Conservation (phyloP, 1,284 basidiomycete genomes). For the Tetrapyrgos nigripes region DNA sequence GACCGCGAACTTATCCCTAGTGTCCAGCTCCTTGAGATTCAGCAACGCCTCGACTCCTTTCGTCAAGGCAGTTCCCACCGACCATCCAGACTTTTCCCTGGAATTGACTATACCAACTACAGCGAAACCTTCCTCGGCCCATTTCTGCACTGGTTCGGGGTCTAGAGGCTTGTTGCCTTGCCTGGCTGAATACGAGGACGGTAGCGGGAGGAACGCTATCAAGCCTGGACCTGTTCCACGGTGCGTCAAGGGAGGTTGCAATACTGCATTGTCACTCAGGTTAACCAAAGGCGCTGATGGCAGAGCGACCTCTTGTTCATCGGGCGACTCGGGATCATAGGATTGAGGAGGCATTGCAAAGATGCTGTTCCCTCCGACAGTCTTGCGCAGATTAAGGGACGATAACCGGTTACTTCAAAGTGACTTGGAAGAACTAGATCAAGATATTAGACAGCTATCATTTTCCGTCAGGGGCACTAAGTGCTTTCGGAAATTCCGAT, state of each 20-base stretch:
- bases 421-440: too few relatives aligned
- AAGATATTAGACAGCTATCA: too few relatives aligned
- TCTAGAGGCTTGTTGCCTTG: slow-evolving; percentile 41
- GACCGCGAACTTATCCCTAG: slow-evolving; percentile 47
- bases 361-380: too few relatives aligned
- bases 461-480: too few relatives aligned
- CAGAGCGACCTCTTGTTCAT: slow-evolving; percentile 45
- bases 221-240: slow-evolving; percentile 52
- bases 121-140: slow-evolving; percentile 57
- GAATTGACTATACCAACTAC: slow-evolving; percentile 43
- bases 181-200: slow-evolving; percentile 26
- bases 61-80: slow-evolving; percentile 32
- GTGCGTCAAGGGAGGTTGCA: slow-evolving; percentile 52
- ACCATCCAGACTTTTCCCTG: slow-evolving; percentile 20
- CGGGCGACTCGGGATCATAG: slow-evolving; percentile 46
- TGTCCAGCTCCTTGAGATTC: slow-evolving; percentile 41
- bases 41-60: slow-evolving; percentile 39
- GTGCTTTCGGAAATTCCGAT: too few relatives aligned
- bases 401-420: too few relatives aligned
- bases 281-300: slow-evolving; percentile 41
- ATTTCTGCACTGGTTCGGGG: slow-evolving; percentile 52
- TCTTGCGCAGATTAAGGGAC: too few relatives aligned
- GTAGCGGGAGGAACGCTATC: slow-evolving; percentile 44
- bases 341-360: slow-evolving; percentile 33
- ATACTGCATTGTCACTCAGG: slow-evolving; percentile 35